Evolutionary conservation across 192 early-diverging fungal genomes (phyloP).

Genomic region (Linderina pennispora): DNA sequence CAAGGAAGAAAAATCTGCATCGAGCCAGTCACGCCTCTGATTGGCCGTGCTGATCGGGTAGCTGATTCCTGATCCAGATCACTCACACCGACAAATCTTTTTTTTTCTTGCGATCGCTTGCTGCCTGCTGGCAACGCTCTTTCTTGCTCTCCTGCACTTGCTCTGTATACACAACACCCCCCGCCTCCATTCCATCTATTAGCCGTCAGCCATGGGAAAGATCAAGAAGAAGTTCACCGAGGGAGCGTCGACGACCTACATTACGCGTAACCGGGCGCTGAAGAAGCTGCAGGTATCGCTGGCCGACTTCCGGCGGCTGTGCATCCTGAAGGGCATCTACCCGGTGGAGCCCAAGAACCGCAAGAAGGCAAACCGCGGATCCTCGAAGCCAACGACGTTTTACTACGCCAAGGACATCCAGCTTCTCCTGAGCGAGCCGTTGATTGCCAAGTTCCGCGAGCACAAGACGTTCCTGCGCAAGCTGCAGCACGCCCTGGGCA

Average conservation of each 20-base stretch:
- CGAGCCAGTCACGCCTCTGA: too few relatives aligned
- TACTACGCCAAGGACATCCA: conserved; percentile 98
- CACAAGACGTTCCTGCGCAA: conserved; percentile 85
- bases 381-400: conserved; percentile 79
- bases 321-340: conserved; percentile 99
- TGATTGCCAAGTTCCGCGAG: conserved; percentile 87
- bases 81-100: too few relatives aligned
- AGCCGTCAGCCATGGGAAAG: conserved; percentile 38
- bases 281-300: conserved; percentile 93
- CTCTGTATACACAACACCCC: too few relatives aligned
- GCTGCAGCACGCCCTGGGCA: conserved; percentile 79
- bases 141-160: too few relatives aligned
- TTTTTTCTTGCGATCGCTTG: too few relatives aligned
- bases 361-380: conserved; percentile 89
- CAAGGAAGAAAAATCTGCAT: too few relatives aligned
- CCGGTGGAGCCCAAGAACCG: conserved; percentile 92
- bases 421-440: conserved; percentile 89
- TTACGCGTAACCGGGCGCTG: conserved; percentile 82
- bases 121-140: too few relatives aligned
- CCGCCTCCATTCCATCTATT: too few relatives aligned
- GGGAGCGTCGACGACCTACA: conserved; percentile 87
- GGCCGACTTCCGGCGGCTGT: conserved; percentile 92
- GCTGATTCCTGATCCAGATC: too few relatives aligned
- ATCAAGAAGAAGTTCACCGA: conserved; percentile 77
- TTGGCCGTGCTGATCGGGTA: too few relatives aligned